Conservation (phyloP, 257 asterid species). For the Marsdenia floribunda region DNA sequence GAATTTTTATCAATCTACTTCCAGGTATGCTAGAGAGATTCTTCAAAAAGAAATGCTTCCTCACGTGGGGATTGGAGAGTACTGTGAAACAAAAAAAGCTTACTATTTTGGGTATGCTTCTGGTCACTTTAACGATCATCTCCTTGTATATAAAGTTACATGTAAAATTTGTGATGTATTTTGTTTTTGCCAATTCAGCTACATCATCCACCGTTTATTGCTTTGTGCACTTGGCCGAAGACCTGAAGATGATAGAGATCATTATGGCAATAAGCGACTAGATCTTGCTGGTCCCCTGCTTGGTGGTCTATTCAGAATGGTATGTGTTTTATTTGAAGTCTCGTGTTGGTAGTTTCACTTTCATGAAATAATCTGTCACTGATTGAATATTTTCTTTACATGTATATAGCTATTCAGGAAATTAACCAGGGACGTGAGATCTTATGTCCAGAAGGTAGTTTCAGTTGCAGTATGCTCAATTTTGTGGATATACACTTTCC, state of each 20-base stretch:
- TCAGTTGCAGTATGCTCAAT: constrained; percentile 17
- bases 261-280: constrained; percentile 92
- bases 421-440: constrained; percentile 91
- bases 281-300: constrained; percentile 99
- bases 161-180: constrained; percentile 13
- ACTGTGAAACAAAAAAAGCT: constrained; percentile 93
- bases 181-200: constrained; percentile 36
- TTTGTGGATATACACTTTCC: constrained; percentile 15
- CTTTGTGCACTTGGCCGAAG: constrained; percentile 91
- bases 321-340: constrained; percentile 26
- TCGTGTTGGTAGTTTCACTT: constrained; percentile 16
- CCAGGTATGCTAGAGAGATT: constrained; percentile 91
- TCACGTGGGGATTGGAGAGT: constrained; percentile 92
- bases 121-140: not conserved
- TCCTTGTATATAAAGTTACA: constrained; percentile 12
- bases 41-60: constrained; percentile 99
- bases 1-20: constrained; percentile 13
- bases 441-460: constrained; percentile 88
- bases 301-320: constrained; percentile 97
- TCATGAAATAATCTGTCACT: constrained; percentile 12
- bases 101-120: constrained; percentile 80
- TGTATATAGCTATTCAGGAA: constrained; percentile 84
- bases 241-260: constrained; percentile 95
- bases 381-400: constrained; percentile 25
- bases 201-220: constrained; percentile 86